Evolutionary conservation across 345 rosid species (phyloP).

Genomic region (Gossypium arboreum): DNA sequence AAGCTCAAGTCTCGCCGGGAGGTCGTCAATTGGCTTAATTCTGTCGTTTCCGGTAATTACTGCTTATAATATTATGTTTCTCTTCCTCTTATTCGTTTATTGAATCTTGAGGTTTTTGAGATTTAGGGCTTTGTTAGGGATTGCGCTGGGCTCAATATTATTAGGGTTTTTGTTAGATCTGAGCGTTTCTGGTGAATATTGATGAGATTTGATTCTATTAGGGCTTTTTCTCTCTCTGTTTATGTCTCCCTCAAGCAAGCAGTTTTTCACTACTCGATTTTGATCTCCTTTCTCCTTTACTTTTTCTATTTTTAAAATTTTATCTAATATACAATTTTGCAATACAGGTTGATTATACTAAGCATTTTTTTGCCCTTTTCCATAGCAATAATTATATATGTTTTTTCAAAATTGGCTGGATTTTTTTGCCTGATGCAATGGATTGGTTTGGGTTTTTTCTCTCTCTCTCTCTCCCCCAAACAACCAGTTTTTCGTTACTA

Average conservation of each 20-base stretch:
- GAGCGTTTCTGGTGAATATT: background rate
- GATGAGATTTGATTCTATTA: background rate
- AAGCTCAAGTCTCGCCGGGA: constrained; percentile 53
- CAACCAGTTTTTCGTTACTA: background rate
- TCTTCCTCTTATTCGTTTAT: background rate
- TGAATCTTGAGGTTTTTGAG: background rate
- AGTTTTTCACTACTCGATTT: background rate
- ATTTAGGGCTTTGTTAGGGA: background rate
- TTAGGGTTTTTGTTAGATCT: constrained; percentile 9
- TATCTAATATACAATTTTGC: background rate
- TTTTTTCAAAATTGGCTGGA: background rate
- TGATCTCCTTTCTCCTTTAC: background rate
- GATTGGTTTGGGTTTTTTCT: background rate
- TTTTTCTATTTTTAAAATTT: background rate
- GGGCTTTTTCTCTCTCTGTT: background rate
- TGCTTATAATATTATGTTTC: background rate
- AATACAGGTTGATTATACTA: too few relatives aligned
- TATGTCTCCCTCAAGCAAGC: background rate
- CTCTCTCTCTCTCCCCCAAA: background rate
- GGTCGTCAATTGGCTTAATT: constrained; percentile 61
- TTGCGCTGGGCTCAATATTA: background rate
- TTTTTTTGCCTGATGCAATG: background rate
- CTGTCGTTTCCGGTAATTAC: constrained; percentile 59
- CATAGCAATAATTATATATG: background rate
- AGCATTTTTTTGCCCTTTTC: background rate